phyloP scores from a whole-genome alignment of 495 filamentous ascomycete species.

The Hypoxylon fuscum region DNA sequence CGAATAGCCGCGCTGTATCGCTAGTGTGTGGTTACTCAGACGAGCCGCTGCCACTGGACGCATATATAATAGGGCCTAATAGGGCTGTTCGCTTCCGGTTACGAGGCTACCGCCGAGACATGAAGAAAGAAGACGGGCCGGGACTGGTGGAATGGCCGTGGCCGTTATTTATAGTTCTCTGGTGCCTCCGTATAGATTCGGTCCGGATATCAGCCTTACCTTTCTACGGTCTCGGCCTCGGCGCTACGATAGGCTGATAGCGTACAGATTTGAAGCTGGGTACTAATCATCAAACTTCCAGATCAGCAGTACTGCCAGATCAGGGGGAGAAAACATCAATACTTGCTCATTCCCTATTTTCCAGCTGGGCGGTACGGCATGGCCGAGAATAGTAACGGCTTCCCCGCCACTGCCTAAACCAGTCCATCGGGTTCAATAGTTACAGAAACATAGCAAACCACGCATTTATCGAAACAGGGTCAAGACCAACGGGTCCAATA shows the following conservation, averaged over 20 bases:
- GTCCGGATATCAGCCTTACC: background rate
- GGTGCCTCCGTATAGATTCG: background rate
- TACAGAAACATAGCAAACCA: background rate
- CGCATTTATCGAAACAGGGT: background rate
- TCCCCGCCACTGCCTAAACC: constrained; percentile 8
- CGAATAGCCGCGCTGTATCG: background rate
- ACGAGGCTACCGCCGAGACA: background rate
- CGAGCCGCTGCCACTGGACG: background rate
- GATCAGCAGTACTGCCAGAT: constrained; percentile 12
- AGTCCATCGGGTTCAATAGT: constrained; percentile 11
- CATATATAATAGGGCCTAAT: background rate
- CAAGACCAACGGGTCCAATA: background rate
- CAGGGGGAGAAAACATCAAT: constrained; percentile 2
- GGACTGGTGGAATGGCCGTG: background rate
- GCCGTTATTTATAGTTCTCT: background rate
- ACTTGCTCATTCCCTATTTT: constrained; percentile 1
- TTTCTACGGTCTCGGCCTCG: background rate
- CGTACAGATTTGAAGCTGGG: background rate
- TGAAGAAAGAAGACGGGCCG: background rate
- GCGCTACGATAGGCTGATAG: background rate
- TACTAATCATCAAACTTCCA: constrained; percentile 3
- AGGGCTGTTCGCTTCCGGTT: background rate
- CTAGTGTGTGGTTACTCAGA: background rate
- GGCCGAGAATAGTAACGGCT: constrained; percentile 18
- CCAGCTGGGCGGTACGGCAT: constrained; percentile 18